These are phyloP conservation scores for Helenozyma rhizophorensis DNA, from an alignment of 805 yeast genomes.

Conservation along the genomic window DNA sequence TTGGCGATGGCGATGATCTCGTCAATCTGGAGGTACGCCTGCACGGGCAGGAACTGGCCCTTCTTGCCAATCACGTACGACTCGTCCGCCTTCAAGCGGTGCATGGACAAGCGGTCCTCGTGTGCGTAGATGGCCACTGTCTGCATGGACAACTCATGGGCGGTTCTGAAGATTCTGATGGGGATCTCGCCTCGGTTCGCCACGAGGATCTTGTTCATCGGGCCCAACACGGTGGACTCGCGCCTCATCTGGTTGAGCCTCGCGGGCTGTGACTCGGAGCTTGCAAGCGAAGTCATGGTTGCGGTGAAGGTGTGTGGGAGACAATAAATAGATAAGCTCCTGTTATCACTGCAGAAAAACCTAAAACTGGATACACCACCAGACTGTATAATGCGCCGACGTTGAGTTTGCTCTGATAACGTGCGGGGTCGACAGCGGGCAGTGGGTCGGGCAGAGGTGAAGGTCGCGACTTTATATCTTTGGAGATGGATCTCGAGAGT, in stretches of 20 bases:
- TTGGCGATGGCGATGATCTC: conserved; percentile 80
- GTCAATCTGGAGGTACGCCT: conserved; percentile 92
- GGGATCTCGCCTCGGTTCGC: conserved; percentile 87
- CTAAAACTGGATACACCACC: too few species aligned
- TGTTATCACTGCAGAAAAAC: not conserved
- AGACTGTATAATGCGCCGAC: too few species aligned
- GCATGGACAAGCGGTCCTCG: conserved; percentile 93
- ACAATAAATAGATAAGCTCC: not conserved
- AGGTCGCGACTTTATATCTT: too few species aligned
- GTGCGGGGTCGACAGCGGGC: too few species aligned
- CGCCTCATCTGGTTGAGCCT: conserved; percentile 38
- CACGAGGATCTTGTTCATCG: conserved; percentile 60
- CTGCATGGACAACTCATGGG: conserved; percentile 95
- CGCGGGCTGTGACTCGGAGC: conserved; percentile 12
- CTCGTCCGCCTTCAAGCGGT: conserved; percentile 90
- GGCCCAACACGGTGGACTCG: conserved; percentile 40
- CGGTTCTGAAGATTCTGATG: conserved; percentile 88
- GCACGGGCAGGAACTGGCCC: conserved; percentile 92
- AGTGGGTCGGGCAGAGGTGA: too few species aligned
- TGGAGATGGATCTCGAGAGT: too few species aligned
- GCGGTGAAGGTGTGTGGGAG: not conserved
- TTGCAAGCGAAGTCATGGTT: conserved; percentile 8
- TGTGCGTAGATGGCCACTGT: conserved; percentile 96
- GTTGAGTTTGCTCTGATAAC: too few species aligned
- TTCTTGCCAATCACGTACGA: conserved; percentile 86